Evolutionary conservation across 2,329 filamentous ascomycete genomes (phyloP).

Genomic region (Aspergillus quadrilineatus): DNA sequence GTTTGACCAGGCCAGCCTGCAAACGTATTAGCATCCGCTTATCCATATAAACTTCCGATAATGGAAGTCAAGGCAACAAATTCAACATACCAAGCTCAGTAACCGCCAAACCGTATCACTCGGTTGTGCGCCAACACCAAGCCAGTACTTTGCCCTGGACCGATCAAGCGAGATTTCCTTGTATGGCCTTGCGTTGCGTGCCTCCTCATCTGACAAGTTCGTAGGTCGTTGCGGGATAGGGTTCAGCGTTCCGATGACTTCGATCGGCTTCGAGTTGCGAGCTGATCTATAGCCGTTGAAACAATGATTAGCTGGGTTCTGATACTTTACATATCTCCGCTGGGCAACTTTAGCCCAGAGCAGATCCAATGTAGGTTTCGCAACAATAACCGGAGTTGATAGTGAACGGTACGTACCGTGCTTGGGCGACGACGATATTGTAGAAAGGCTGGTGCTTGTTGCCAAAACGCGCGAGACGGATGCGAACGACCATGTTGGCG

Average conservation of each 20-base stretch:
- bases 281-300: conserved; percentile 62
- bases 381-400: background rate
- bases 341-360: too few relatives aligned
- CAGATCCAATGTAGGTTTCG: too few relatives aligned
- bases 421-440: conserved; percentile 95
- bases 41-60: background rate
- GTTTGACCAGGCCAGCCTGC: conserved; percentile 37
- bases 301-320: too few relatives aligned
- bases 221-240: conserved; percentile 57
- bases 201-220: conserved; percentile 48
- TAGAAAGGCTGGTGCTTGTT: conserved; percentile 86
- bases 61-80: background rate
- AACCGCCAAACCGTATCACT: conserved; percentile 86
- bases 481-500: conserved; percentile 79
- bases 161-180: conserved; percentile 91
- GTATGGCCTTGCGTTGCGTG: conserved; percentile 63
- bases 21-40: background rate
- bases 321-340: too few relatives aligned
- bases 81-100: conserved; percentile 67
- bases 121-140: conserved; percentile 94
- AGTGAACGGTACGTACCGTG: conserved; percentile 60
- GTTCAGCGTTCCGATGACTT: conserved; percentile 76
- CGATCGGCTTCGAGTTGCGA: conserved; percentile 81
- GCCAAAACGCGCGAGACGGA: conserved; percentile 91
- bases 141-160: conserved; percentile 84